These are phyloP conservation scores for Metarhizium guizhouense DNA, from an alignment of 2,329 filamentous ascomycete genomes.

Conservation along the genomic window DNA sequence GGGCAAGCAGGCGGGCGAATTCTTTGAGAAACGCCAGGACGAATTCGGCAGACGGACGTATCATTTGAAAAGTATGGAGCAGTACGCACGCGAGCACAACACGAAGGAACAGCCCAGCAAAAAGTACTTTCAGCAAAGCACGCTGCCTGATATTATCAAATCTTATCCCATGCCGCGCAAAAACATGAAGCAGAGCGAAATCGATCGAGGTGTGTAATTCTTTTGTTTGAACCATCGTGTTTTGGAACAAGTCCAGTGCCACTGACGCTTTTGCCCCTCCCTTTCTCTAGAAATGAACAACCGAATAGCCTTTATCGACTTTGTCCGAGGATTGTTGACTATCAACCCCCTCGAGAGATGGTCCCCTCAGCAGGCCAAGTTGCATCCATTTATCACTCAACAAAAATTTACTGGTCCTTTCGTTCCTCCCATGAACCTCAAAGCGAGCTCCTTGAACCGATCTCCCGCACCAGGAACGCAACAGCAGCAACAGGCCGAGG, in stretches of 20 bases:
- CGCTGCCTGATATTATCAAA: constrained; percentile 92
- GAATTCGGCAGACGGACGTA: constrained; percentile 90
- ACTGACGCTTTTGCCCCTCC: not conserved
- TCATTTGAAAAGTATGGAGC: constrained; percentile 92
- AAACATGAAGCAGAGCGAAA: constrained; percentile 96
- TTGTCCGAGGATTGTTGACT: constrained; percentile 83
- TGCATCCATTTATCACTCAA: constrained; percentile 97
- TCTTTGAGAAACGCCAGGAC: constrained; percentile 87
- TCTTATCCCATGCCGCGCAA: constrained; percentile 97
- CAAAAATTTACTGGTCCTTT: constrained; percentile 96
- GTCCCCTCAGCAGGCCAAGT: constrained; percentile 94
- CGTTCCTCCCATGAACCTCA: constrained; percentile 93
- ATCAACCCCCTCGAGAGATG: constrained; percentile 95
- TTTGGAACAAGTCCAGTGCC: not conserved
- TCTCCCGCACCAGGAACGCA: constrained; percentile 89
- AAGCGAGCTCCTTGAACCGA: constrained; percentile 73
- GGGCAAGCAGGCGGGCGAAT: constrained; percentile 94
- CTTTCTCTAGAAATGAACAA: constrained; percentile 87
- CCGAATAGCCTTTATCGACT: constrained; percentile 93
- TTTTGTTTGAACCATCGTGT: not conserved
- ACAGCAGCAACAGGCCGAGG: constrained; percentile 91
- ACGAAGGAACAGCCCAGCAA: constrained; percentile 99
- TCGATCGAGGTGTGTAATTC: constrained; percentile 68
- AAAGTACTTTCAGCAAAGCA: constrained; percentile 95
- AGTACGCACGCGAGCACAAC: constrained; percentile 90